Base-by-base conservation (phyloP, 2,329 filamentous ascomycete genomes). In the Exophiala sideris region DNA sequence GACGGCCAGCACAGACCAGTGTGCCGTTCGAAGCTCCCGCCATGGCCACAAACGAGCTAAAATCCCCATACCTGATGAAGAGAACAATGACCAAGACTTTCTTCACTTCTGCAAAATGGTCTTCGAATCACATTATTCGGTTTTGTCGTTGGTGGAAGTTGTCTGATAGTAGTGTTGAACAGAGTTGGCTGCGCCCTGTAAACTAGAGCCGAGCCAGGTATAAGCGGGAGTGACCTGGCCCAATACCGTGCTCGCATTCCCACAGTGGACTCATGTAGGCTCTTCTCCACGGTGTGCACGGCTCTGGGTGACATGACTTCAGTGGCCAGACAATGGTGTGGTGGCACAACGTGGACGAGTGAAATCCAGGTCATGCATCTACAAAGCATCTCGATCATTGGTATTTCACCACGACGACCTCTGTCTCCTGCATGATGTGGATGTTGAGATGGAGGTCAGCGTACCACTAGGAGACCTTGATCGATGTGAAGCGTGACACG, bases 401-500 rank as follows among this genome's bases (percentile, higher is more conserved):
- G 47, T 48, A 34, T 46, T 52, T 45, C 50, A 54, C 14, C 24
- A 47, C 41, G 20, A 39, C 20, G 39, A 47, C 41, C 32, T 16
- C 18, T 44, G 8, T 40, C 46, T 29, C 48, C 47, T 48, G 50
- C 50, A 44, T 29, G 20, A 29, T 50, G 21, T 16, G 48, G 48
- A 46, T 38, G 44, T 34, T 38, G 36, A 45, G 42, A 20, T 45
- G 40, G 50, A 52, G 45, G 44, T 39, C 51, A 36, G 41, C 21
- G n/a, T 16, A 48, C 50, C 50, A 48, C 34, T 53, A 36, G 20
- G 44, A 24, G 38, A 24, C 4, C 38, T 45, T 20, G 35, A 21
- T 45, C n/a, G 10, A 38, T 20, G 45, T 52, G 49, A 58, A 54
- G 52, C 48, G 56, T 58, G 56, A 58, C 56, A 58, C 55, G 21